Base-by-base conservation (phyloP, 768 basidiomycete genomes). In the Leccinum ochraceum region DNA sequence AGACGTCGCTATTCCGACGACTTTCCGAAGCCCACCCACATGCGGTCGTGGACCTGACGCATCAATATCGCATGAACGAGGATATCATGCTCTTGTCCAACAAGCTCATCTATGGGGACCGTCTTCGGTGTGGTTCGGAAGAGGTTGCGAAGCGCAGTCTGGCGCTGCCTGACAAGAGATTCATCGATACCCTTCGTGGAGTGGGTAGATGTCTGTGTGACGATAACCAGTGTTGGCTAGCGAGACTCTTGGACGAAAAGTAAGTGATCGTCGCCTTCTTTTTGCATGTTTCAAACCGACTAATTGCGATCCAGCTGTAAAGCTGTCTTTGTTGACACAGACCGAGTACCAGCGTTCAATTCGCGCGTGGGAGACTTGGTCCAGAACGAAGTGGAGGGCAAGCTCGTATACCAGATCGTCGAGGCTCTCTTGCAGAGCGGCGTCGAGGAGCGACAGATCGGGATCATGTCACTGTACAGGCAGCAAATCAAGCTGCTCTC, bases 21-120 rank as follows among this genome's bases (percentile, higher is more conserved):
- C 83, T 99, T 5, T 94, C 93, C 0, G 89, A 94, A 46, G 87
- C 92, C 0, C 93, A 98, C 67, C 92, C 93, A 0, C 77, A 87
- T 22, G 86, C 94, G 2, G 91, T 97, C 34, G 85, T 91, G 24
- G 92, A 97, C 64, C 82, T 99, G 48, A 81, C 85, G 1, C 81
- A 89, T 59, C 97, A 99, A 70, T 99, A 98, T 71, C 83, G 97
- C 50, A 98, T 98, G 97, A 98, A 96, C 73, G 84, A 84, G 58
- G 94, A 96, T 62, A 97, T 98, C 71, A 98, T 98, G 95, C 70
- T 83, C 10, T 78, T 98, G 9, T 92, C 92, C 2, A 98, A 98
- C 73, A 81, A 79, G 58, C 85, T 98, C 52, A 87, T 98, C 10
- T 98, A 98, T 67, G 78, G 82, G 10, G 83, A 89, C 60, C 81